Base-by-base conservation (phyloP, 768 basidiomycete genomes). In the Nidula microcarpa region DNA sequence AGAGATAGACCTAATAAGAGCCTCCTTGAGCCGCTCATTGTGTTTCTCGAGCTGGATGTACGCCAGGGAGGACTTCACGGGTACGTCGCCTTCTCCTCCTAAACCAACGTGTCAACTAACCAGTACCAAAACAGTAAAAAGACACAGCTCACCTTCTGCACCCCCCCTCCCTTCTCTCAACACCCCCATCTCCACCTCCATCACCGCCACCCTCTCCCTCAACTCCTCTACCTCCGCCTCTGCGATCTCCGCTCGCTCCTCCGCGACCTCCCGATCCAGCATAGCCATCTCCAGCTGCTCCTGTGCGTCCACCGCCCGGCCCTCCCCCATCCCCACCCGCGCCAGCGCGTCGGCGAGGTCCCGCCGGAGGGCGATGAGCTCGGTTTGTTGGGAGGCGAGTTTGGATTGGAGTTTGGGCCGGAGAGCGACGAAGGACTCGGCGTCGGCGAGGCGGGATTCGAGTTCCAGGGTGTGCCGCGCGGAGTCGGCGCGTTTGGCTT, bases 261-360 rank as follows among this genome's bases (percentile, higher is more conserved):
- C 97, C 0, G 96, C 95, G 37, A 98, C 85, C 67, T 99, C 97
- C 70, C 93, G 94, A 66, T 99, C 97, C 60, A 99, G 71, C 80
- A 91, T 91, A 2, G 85, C 79, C 88, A 98, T 94, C 72, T 99
- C 97, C 37, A 98, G 71, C 64, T 95, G 91, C 53, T 98, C 96
- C 50, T 89, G 84, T 1, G 87, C 66, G 65, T 98, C 96, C 2
- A 86, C 70, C 1, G 91, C 74, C 18, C 89, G 78, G 13, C 71
- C 72, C 57, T 95, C 91, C 0, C 85, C 74, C 34, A 93, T 72
- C 34, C 85, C 79, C 0, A 84, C 76, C n/a, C 93, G 74, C 54
- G 92, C 87, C 55, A 88, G 79, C 6, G 84, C 70, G 59, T 96
- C 93, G 2, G 88, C 80, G 33, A 93, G 74, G 53, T 89, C 84